Evolutionary conservation across 2,329 filamentous ascomycete genomes (phyloP).

Genomic region (Aspergillus hortae): DNA sequence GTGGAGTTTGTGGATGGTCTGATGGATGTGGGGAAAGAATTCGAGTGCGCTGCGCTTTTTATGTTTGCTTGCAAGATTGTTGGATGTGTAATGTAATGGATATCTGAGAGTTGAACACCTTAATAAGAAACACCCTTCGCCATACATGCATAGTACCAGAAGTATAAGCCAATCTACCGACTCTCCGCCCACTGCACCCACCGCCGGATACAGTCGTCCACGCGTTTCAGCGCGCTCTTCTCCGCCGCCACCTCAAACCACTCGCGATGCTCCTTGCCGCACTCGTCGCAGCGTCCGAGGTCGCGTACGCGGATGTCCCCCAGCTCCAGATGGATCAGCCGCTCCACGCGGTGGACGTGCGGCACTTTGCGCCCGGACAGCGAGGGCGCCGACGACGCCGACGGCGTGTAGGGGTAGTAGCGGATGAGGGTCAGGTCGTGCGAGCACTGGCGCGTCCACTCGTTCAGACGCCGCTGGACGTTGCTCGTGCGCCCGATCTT

Average conservation of each 20-base stretch:
- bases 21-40: no score
- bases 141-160: neutral
- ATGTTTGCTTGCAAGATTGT: no score
- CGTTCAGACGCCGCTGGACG: conserved; percentile 83
- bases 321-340: conserved; percentile 88
- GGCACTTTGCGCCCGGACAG: conserved; percentile 63
- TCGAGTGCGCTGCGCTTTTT: no score
- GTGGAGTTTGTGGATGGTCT: no score
- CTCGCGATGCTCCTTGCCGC: conserved; percentile 82
- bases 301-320: conserved; percentile 54
- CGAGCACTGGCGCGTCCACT: conserved; percentile 91
- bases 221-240: conserved; percentile 62
- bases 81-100: no score
- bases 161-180: conserved; percentile 6
- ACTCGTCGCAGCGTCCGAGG: conserved; percentile 65
- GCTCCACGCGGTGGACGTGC: conserved; percentile 82
- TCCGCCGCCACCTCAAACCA: conserved; percentile 90
- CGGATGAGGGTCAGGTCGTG: conserved; percentile 83
- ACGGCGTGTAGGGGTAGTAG: conserved; percentile 74
- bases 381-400: conserved; percentile 18
- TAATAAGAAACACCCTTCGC: no score
- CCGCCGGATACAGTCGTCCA: conserved; percentile 71
- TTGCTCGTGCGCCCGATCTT: conserved; percentile 71
- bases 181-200: conserved; percentile 83
- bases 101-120: no score